phyloP scores from a whole-genome alignment of 345 rosid species.

The Cochlearia excelsa region DNA sequence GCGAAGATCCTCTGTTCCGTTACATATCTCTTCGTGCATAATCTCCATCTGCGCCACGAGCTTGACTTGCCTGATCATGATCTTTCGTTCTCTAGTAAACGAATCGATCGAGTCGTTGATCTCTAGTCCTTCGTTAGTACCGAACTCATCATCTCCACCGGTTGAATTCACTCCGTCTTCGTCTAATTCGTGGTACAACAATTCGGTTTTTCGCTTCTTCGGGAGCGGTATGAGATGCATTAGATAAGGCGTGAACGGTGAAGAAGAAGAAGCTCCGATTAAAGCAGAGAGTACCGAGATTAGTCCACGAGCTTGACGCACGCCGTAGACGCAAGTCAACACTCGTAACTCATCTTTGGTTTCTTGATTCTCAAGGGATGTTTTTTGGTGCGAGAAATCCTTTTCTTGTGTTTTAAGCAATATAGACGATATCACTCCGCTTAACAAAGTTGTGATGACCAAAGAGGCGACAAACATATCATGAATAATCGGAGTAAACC shows the following conservation, averaged over 20 bases:
- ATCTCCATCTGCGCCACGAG: conserved; percentile 49
- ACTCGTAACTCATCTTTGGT: conserved; percentile 61
- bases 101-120: conserved; percentile 70
- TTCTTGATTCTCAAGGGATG: conserved; percentile 46
- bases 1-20: conserved; percentile 61
- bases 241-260: conserved; percentile 53
- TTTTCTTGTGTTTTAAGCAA: conserved; percentile 43
- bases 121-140: conserved; percentile 69
- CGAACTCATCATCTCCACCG: conserved; percentile 72
- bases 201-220: conserved; percentile 41
- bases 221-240: conserved; percentile 80
- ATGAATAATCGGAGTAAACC: conserved; percentile 37
- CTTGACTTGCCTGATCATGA: conserved; percentile 52
- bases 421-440: conserved; percentile 49
- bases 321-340: conserved; percentile 61
- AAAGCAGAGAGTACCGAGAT: conserved; percentile 54
- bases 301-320: conserved; percentile 66
- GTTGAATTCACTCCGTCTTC: conserved; percentile 46
- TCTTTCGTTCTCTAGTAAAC: conserved; percentile 45
- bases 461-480: conserved; percentile 34
- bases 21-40: conserved; percentile 72
- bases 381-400: conserved; percentile 41
- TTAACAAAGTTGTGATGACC: conserved; percentile 54
- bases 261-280: conserved; percentile 17
- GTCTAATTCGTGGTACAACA: conserved; percentile 65